Evolutionary conservation across 2,329 filamentous ascomycete genomes (phyloP).

Genomic region (Diaporthe vaccinii): DNA sequence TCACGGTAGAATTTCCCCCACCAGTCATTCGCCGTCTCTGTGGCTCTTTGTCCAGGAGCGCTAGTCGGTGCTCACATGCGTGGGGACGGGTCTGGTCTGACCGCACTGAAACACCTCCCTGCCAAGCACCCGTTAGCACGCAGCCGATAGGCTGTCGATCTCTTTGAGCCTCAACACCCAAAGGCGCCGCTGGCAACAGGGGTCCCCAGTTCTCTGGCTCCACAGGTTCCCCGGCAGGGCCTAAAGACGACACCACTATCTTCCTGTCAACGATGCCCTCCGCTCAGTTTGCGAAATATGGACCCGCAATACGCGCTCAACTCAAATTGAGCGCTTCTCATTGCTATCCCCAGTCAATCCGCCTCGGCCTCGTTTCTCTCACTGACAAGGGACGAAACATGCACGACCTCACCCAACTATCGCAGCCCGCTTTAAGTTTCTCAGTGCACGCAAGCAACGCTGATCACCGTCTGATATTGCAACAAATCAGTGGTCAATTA

Average conservation of each 20-base stretch:
- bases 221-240: conserved; percentile 14
- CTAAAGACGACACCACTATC: conserved; percentile 9
- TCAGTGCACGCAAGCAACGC: neutral
- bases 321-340: conserved; percentile 12
- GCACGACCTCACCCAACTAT: neutral
- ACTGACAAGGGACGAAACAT: conserved; percentile 27
- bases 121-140: conserved; percentile 18
- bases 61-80: conserved; percentile 13
- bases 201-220: conserved; percentile 2
- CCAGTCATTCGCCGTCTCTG: conserved; percentile 1
- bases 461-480: conserved; percentile 25
- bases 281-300: conserved; percentile 8
- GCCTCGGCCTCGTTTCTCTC: conserved; percentile 5
- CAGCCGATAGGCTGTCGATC: conserved; percentile 26
- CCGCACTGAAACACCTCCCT: conserved; percentile 39
- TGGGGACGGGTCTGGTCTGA: conserved; percentile 29
- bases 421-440: conserved; percentile 20
- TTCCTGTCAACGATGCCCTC: neutral
- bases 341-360: neutral
- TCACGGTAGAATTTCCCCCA: neutral
- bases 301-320: conserved; percentile 18
- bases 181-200: conserved; percentile 5
- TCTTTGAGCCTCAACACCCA: conserved; percentile 38
- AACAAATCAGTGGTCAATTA: neutral
- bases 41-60: conserved; percentile 1